A percentile compares a stretch with the other conserved stretches of the same genome.
phyloP scores from a whole-genome alignment of 371 early-diverging fungal genomes.

The Haplosporangium sp. region DNA sequence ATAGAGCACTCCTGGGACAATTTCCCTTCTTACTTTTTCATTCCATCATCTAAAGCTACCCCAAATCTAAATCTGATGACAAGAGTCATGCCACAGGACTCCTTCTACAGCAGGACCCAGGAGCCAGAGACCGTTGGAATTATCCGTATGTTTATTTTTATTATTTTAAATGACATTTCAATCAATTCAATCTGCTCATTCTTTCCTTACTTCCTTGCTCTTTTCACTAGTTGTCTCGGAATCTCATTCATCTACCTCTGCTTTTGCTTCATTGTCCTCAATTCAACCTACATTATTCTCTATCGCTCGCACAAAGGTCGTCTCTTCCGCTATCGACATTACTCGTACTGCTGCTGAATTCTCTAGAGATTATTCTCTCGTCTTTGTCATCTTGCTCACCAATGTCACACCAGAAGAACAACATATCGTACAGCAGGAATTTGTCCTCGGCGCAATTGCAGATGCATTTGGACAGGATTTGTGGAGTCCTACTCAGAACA shows the following conservation, averaged over 20 bases:
- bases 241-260: background rate
- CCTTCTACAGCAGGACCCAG: slow-evolving; percentile 8
- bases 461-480: slow-evolving; percentile 52
- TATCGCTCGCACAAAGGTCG: slow-evolving; percentile 16
- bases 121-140: slow-evolving; percentile 51
- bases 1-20: background rate
- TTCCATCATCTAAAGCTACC: background rate
- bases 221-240: background rate
- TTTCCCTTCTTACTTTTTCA: background rate
- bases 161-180: background rate
- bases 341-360: slow-evolving; percentile 42
- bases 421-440: slow-evolving; percentile 21
- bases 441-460: slow-evolving; percentile 40
- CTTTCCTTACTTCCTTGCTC: background rate
- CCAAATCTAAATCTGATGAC: slow-evolving; percentile 24
- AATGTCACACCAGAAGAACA: background rate
- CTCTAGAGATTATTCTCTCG: slow-evolving; percentile 49
- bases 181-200: background rate
- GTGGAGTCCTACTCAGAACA: slow-evolving; percentile 14
- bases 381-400: slow-evolving; percentile 38
- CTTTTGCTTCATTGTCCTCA: background rate
- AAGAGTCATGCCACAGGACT: slow-evolving; percentile 20
- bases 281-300: slow-evolving; percentile 21
- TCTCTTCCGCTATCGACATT: slow-evolving; percentile 35
- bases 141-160: slow-evolving; percentile 27